phyloP scores from a whole-genome alignment of 129 eudicot genomes.

The Flaveria trinervia region DNA sequence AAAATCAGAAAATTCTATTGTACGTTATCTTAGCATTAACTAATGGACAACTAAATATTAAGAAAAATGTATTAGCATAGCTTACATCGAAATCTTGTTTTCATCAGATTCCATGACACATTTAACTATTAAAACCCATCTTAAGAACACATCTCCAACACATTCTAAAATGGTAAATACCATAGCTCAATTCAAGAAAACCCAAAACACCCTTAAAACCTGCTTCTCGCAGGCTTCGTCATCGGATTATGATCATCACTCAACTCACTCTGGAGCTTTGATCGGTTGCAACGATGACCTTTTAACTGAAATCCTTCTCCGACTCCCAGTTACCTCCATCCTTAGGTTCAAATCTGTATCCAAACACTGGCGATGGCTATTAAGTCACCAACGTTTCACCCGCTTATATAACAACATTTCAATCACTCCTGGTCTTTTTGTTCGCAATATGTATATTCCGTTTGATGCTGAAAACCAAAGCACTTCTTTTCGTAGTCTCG shows the following conservation, averaged over 20 bases:
- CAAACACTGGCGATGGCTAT: constrained; percentile 23
- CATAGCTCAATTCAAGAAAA: no score
- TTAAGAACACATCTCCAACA: no score
- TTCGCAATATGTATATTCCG: constrained; percentile 11
- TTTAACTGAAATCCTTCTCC: constrained; percentile 21
- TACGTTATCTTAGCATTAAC: no score
- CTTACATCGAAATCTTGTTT: no score
- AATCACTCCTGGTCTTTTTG: not conserved
- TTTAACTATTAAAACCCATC: no score
- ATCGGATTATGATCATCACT: not conserved
- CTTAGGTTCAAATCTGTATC: constrained; percentile 22
- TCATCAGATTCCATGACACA: no score
- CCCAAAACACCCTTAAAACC: not conserved
- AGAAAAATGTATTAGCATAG: no score
- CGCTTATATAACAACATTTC: constrained; percentile 7
- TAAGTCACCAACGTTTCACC: constrained; percentile 16
- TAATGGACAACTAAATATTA: no score
- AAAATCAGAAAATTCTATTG: no score
- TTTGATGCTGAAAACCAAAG: constrained; percentile 11
- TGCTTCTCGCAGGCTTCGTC: not conserved
- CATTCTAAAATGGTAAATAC: no score
- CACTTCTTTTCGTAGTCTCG: constrained; percentile 19
- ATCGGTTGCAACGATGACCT: constrained; percentile 23
- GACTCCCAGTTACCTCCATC: constrained; percentile 21
- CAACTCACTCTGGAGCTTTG: not conserved